phyloP scores from a whole-genome alignment of 1,284 basidiomycete species.

The Fomitopsis palustris region DNA sequence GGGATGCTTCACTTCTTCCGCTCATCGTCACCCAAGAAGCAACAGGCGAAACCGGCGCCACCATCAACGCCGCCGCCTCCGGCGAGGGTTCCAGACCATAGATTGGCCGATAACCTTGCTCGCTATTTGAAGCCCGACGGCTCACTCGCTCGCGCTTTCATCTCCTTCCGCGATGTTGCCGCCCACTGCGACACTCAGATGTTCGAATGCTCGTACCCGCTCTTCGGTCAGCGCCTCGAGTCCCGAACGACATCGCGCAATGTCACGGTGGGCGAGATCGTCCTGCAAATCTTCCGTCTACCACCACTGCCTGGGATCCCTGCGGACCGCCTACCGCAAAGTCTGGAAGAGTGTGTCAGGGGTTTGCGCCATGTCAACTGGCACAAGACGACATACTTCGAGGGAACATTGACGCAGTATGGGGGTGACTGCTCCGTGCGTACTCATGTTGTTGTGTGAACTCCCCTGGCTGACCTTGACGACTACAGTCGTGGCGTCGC shows the following conservation, averaged over 20 bases:
- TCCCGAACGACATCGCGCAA: slow-evolving; percentile 52
- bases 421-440: slow-evolving; percentile 91
- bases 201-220: slow-evolving; percentile 81
- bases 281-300: slow-evolving; percentile 85
- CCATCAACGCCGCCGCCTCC: slow-evolving; percentile 21
- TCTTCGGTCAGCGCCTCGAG: slow-evolving; percentile 74
- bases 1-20: slow-evolving; percentile 75
- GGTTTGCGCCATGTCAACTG: slow-evolving; percentile 86
- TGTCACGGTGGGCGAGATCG: slow-evolving; percentile 73
- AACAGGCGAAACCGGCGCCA: slow-evolving; percentile 35
- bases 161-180: slow-evolving; percentile 84
- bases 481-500: slow-evolving; percentile 79
- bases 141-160: slow-evolving; percentile 77
- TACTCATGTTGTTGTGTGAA: slow-evolving; percentile 9
- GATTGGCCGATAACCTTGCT: slow-evolving; percentile 68
- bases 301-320: slow-evolving; percentile 85
- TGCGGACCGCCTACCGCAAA: slow-evolving; percentile 79
- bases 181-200: slow-evolving; percentile 77
- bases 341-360: slow-evolving; percentile 88
- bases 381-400: slow-evolving; percentile 90
- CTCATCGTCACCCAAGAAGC: slow-evolving; percentile 70
- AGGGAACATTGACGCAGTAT: slow-evolving; percentile 91
- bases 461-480: not conserved
- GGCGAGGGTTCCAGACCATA: slow-evolving; percentile 28
- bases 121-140: slow-evolving; percentile 80